Evolutionary conservation across 1,284 basidiomycete species (phyloP).

Genomic region (Boletus smithii): DNA sequence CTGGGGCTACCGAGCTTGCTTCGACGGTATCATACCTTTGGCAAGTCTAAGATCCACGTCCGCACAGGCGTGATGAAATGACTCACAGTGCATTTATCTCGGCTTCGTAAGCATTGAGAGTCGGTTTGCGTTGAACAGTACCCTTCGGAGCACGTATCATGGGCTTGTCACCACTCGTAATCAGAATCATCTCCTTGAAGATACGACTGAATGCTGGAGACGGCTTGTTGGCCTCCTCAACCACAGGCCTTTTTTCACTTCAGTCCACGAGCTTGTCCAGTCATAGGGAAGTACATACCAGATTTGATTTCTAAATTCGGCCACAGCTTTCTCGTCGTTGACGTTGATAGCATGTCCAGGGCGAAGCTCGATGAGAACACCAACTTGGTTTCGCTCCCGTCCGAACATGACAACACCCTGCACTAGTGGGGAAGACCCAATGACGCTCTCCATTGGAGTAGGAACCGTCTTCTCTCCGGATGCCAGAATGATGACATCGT

Average conservation of each 20-base stretch:
- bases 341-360: slow-evolving; percentile 27
- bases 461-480: slow-evolving; percentile 36
- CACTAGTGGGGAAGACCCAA: slow-evolving; percentile 8
- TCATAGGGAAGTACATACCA: slow-evolving; percentile 33
- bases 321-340: slow-evolving; percentile 27
- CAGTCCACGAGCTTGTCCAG: neutral
- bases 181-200: slow-evolving; percentile 32
- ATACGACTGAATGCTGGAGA: slow-evolving; percentile 31
- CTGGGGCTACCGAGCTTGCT: slow-evolving; percentile 15
- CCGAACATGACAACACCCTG: slow-evolving; percentile 41
- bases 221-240: slow-evolving; percentile 29
- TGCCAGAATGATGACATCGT: slow-evolving; percentile 30
- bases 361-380: slow-evolving; percentile 40
- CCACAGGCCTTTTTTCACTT: slow-evolving; percentile 17
- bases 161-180: slow-evolving; percentile 19
- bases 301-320: slow-evolving; percentile 34
- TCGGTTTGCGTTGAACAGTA: slow-evolving; percentile 23
- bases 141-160: slow-evolving; percentile 27
- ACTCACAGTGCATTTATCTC: slow-evolving; percentile 31
- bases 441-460: slow-evolving; percentile 30
- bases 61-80: accelerated
- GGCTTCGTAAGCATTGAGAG: slow-evolving; percentile 20
- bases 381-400: slow-evolving; percentile 36
- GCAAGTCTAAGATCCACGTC: neutral
- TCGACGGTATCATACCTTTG: slow-evolving; percentile 31